A percentile compares a stretch with the other conserved stretches of the same genome.
Evolutionary conservation across 1,284 basidiomycete genomes (phyloP).

Genomic region (Vanrija humicola): DNA sequence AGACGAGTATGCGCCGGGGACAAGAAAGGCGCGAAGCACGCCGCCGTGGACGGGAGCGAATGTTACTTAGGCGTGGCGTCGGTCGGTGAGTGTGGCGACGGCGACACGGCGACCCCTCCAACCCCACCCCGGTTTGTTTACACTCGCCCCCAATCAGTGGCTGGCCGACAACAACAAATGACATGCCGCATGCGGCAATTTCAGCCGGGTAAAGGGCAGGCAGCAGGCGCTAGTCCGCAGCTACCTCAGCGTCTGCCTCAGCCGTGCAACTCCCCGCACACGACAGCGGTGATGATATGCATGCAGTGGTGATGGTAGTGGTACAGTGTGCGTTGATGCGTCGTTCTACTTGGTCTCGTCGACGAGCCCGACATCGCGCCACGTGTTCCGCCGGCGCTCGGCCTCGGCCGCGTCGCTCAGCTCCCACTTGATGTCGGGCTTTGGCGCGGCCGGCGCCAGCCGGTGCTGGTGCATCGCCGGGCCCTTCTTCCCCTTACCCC

Average conservation of each 20-base stretch:
- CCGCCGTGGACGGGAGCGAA: no score
- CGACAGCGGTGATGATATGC: background rate
- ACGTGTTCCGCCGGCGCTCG: background rate
- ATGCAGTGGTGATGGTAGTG: background rate
- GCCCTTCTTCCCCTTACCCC: conserved; percentile 10
- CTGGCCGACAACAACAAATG: no score
- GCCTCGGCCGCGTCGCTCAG: background rate
- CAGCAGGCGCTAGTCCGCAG: no score
- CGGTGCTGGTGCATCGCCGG: background rate
- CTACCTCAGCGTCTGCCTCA: no score
- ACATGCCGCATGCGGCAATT: no score
- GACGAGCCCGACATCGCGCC: background rate
- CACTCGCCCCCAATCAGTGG: no score
- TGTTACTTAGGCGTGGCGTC: background rate
- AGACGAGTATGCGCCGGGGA: no score
- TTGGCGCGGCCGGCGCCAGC: background rate
- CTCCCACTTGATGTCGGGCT: conserved; percentile 9
- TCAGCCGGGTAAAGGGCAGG: no score
- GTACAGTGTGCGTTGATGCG: background rate
- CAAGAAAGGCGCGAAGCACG: background rate
- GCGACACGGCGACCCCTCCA: no score
- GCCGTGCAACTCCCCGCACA: no score
- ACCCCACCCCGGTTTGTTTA: no score
- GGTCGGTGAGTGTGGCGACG: no score
- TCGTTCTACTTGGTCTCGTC: background rate